Evolutionary conservation across 2,329 filamentous ascomycete species (phyloP), one percentile per base, ranked within the genome.

Genomic region (Pseudogymnoascus sp.): DNA sequence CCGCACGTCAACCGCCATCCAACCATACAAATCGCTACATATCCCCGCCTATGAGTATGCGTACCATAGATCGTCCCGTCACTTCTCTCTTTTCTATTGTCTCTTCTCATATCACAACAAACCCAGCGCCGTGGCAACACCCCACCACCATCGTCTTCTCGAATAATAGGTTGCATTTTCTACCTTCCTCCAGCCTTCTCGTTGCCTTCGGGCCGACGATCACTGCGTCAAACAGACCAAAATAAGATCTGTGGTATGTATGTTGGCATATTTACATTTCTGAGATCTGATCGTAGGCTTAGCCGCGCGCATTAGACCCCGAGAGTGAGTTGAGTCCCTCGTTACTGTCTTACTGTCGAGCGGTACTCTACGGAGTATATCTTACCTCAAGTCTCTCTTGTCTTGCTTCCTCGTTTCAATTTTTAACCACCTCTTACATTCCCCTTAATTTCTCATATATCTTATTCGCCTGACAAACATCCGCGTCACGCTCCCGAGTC

Each of bases 231-330:
- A 52, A 52, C 45, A 31, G 4, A n/a, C 1, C 6, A 27, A 52
- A 52, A 52, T 52, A 27, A 9, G 27, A 52, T 31, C 8, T 52
- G 45, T 52, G 45, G 45, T 52, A 33, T 52, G 45, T 27, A 31
- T 31, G 45, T 33, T 52, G 45, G 45, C 45, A 52, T 31, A 52
- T 52, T 52, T n/a, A 52, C 27, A 52, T 52, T 52, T 21, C 21
- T 52, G 45, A 52, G 45, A 52, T 52, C 45, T 52, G 45, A 52
- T 52, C 45, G 45, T 52, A 52, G 31, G 45, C 5, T n/a, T 33
- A 33, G n/a, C 45, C 45, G 45, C 27, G n/a, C 27, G 4, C 27
- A 33, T 52, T 33, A 52, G 27, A 52, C 45, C 45, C 45, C 18
- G 45, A 52, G n/a, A 8, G 27, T 52, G 45, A 52, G 45, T 52